Evolutionary conservation across 2,329 filamentous ascomycete genomes (phyloP).

Genomic region (Penicillium verrucosum): DNA sequence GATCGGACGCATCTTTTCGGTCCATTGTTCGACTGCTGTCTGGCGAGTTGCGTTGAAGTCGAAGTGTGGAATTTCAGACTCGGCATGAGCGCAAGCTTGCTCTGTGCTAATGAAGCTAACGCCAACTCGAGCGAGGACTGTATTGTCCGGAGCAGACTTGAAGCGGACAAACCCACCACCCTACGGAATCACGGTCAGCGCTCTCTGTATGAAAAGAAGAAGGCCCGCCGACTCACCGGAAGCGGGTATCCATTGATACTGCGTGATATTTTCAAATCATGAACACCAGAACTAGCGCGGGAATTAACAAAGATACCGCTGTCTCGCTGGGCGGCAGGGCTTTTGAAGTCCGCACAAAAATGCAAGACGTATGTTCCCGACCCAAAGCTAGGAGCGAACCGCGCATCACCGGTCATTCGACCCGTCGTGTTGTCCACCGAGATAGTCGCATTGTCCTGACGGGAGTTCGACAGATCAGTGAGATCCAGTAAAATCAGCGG

Average conservation of each 20-base stretch:
- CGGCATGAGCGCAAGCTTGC: constrained; percentile 65
- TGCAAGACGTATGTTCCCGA: constrained; percentile 57
- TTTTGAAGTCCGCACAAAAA: constrained; percentile 67
- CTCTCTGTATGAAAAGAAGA: neutral
- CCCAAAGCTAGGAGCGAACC: constrained; percentile 64
- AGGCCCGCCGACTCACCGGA: constrained; percentile 23
- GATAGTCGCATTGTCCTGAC: constrained; percentile 58
- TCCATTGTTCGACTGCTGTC: constrained; percentile 58
- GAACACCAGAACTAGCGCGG: constrained; percentile 53
- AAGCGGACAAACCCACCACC: constrained; percentile 66
- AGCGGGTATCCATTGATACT: constrained; percentile 59
- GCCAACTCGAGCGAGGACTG: constrained; percentile 63
- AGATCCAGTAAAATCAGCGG: constrained; percentile 65
- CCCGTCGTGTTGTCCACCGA: constrained; percentile 55
- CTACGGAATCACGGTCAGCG: constrained; percentile 33
- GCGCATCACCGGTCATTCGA: constrained; percentile 59
- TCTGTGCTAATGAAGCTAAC: constrained; percentile 65
- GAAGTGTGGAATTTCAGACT: constrained; percentile 63
- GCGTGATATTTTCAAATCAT: constrained; percentile 54
- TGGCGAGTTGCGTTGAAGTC: constrained; percentile 55
- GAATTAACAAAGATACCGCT: constrained; percentile 63
- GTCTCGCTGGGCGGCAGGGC: constrained; percentile 52
- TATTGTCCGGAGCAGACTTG: constrained; percentile 46
- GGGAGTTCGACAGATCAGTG: constrained; percentile 60
- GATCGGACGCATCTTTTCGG: constrained; percentile 49